Evolutionary conservation across 106 monocot species (phyloP).

Genomic region (Ottelia alismoides): DNA sequence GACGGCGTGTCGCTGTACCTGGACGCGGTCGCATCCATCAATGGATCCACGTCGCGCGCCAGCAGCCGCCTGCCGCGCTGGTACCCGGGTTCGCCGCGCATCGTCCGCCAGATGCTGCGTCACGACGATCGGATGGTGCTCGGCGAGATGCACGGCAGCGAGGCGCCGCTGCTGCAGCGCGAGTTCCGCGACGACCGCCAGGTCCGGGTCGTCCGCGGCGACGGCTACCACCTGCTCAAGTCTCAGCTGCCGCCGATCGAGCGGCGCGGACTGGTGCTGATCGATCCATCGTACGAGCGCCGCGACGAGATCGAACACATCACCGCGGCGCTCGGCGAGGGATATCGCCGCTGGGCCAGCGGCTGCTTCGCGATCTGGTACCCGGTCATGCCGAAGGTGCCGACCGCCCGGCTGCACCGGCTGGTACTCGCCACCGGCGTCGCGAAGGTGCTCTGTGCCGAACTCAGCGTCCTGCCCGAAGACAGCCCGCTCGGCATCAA

Average conservation of each 20-base stretch:
- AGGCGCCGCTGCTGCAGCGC: neutral
- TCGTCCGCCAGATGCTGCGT: neutral
- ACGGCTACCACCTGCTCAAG: neutral
- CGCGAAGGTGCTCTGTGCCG: neutral
- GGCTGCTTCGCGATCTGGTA: neutral
- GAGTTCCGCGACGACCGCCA: neutral
- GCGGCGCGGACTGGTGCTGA: neutral
- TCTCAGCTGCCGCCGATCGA: neutral
- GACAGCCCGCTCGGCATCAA: neutral
- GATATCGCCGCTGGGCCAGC: neutral
- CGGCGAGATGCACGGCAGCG: neutral
- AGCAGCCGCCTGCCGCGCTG: too few species aligned
- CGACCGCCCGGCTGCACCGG: neutral
- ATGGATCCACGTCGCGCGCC: neutral
- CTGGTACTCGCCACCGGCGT: neutral
- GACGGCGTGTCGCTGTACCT: too few species aligned
- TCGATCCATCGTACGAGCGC: neutral
- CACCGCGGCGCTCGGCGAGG: neutral
- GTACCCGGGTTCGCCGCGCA: neutral
- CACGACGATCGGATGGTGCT: neutral
- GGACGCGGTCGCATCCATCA: neutral
- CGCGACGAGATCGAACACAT: neutral
- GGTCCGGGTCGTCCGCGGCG: neutral
- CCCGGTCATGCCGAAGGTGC: neutral
- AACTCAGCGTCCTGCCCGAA: neutral